Evolutionary conservation across 805 yeast genomes (phyloP).

Genomic region (Candida caryicola): DNA sequence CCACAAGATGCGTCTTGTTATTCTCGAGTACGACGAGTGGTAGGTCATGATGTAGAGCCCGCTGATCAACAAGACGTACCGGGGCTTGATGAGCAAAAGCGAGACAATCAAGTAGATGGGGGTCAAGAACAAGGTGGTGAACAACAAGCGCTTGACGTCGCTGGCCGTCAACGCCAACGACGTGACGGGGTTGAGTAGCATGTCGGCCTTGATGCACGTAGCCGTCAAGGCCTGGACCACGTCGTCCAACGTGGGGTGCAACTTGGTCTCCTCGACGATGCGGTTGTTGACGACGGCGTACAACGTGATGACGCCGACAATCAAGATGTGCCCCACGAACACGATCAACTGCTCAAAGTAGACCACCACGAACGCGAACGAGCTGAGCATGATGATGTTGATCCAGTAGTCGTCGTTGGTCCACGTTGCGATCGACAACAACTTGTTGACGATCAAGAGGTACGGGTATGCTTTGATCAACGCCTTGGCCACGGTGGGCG

Average conservation of each 20-base stretch:
- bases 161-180: slow-evolving; percentile 67
- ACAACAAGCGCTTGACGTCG: slow-evolving; percentile 75
- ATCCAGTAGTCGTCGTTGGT: slow-evolving; percentile 81
- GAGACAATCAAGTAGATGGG: slow-evolving; percentile 78
- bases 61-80: slow-evolving; percentile 54
- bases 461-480: slow-evolving; percentile 83
- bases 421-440: slow-evolving; percentile 82
- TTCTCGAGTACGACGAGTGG: slow-evolving; percentile 82
- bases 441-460: slow-evolving; percentile 65
- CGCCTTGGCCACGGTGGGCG: slow-evolving; percentile 85
- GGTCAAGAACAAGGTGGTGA: slow-evolving; percentile 81
- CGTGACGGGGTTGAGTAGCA: slow-evolving; percentile 77
- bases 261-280: slow-evolving; percentile 56
- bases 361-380: slow-evolving; percentile 57
- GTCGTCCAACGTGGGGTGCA: slow-evolving; percentile 82
- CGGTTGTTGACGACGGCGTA: slow-evolving; percentile 58
- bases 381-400: slow-evolving; percentile 57
- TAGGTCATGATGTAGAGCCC: slow-evolving; percentile 71
- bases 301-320: slow-evolving; percentile 58
- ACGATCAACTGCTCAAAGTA: slow-evolving; percentile 75
- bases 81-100: slow-evolving; percentile 67
- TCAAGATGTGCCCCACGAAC: slow-evolving; percentile 78
- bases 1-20: slow-evolving; percentile 84
- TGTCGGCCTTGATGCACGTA: slow-evolving; percentile 71
- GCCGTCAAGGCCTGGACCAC: slow-evolving; percentile 74